phyloP scores from a whole-genome alignment of 805 yeast genomes.

The Brettanomyces custersianus region DNA sequence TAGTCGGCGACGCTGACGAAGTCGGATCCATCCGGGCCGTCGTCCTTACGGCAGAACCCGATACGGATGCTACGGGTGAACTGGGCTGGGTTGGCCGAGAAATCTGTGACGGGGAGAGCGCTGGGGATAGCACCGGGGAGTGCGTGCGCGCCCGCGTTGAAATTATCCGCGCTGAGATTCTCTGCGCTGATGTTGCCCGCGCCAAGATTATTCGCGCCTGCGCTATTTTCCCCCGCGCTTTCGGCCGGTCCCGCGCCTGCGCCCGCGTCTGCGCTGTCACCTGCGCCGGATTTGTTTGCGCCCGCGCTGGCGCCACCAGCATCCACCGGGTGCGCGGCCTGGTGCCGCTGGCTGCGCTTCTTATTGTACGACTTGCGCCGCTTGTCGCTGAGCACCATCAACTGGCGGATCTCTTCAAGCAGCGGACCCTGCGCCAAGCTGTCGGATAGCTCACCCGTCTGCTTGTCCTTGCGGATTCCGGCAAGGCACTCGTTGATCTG shows the following conservation, averaged over 20 bases:
- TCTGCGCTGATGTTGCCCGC: no score
- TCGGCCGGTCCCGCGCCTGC: no score
- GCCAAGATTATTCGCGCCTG: no score
- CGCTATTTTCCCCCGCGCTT: no score
- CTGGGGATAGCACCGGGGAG: neutral
- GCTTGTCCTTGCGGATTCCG: constrained; percentile 16
- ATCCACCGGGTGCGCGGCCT: neutral
- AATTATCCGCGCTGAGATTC: no score
- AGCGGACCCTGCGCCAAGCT: constrained; percentile 9
- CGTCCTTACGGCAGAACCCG: constrained; percentile 1
- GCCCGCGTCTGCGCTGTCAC: no score
- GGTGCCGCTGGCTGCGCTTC: constrained; percentile 2
- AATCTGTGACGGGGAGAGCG: neutral
- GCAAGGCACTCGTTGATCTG: constrained; percentile 18
- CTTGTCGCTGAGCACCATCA: constrained; percentile 18
- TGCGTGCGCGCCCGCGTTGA: neutral
- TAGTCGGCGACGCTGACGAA: constrained; percentile 16
- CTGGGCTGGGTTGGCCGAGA: neutral
- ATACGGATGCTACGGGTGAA: neutral
- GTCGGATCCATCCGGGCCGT: constrained; percentile 1
- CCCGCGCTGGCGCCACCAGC: neutral
- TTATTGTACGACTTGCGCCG: constrained; percentile 21
- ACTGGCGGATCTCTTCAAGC: constrained; percentile 12
- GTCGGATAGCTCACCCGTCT: constrained; percentile 6
- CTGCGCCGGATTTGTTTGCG: neutral